Base-by-base conservation (phyloP, 371 early-diverging fungal genomes). In the Mortierella sp. region DNA sequence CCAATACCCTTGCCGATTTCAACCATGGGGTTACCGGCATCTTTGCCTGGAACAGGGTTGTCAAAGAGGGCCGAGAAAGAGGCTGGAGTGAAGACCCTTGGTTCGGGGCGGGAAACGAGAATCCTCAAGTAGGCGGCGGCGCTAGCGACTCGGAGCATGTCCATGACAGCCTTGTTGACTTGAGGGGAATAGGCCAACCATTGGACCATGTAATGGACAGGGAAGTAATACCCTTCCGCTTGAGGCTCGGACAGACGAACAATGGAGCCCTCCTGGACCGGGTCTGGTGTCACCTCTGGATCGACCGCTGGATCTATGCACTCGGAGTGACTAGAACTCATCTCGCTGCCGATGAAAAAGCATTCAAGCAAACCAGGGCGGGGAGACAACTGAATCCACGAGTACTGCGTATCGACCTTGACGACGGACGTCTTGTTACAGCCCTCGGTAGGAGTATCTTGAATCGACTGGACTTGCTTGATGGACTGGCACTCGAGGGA, bases 221-320 rank as follows among this genome's bases (percentile, higher is more conserved):
- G n/a, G 22, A 19, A 44, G 43, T 43, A 64, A 24, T 10, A 24
- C 1, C 65, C 65, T n/a, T 64, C 65, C 1, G 2, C 9, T 5
- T 41, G n/a, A 5, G 65, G 65, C 4, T 43, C 26, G 10, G 65
- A 64, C 65, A 41, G 41, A 41, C 65, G 65, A 64, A 64, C 65
- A 41, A 64, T 64, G 4, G 65, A 34, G 2, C 65, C 65, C 41
- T 64, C 61, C 34, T 61, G 24, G 2, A 16, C 3, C 24, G 34
- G 2, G 2, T 16, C 6, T 26, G 61, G 61, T 14, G 6, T 61
- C 34, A 29, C 34, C 2, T 13, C 31, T 8, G 34, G 31, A n/a
- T n/a, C 4, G n/a, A n/a, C n/a, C n/a, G n/a, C n/a, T n/a, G n/a
- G n/a, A n/a, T n/a, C n/a, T n/a, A n/a, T n/a, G n/a, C n/a, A n/a